Evolutionary conservation across 495 filamentous ascomycete genomes (phyloP).

Genomic region (Coniosporium apollinis): DNA sequence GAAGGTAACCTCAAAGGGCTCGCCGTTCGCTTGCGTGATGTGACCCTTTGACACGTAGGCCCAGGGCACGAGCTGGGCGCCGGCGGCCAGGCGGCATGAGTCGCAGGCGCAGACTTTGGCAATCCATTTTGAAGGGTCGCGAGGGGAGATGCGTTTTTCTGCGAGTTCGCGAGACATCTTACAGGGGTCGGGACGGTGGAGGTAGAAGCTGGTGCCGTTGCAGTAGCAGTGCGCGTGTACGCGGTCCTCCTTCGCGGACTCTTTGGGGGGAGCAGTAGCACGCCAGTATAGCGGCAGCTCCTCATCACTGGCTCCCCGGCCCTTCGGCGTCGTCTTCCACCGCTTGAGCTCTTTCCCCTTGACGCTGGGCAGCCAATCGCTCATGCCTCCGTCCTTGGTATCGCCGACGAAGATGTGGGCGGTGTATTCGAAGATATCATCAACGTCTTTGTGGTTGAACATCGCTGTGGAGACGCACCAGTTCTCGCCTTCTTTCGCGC

Average conservation of each 20-base stretch:
- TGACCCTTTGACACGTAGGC: constrained; percentile 46
- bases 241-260: not conserved
- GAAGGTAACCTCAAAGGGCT: constrained; percentile 20
- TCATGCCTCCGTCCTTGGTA: constrained; percentile 41
- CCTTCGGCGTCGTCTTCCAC: constrained; percentile 8
- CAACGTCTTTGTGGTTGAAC: constrained; percentile 21
- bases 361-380: constrained; percentile 26
- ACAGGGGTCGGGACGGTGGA: constrained; percentile 27
- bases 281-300: constrained; percentile 15
- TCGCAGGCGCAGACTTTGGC: constrained; percentile 49
- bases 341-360: constrained; percentile 9
- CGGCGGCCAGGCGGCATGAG: constrained; percentile 42
- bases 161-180: constrained; percentile 38
- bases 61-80: constrained; percentile 54
- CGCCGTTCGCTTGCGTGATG: constrained; percentile 26
- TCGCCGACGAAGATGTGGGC: constrained; percentile 33
- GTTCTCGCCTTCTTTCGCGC: constrained; percentile 4
- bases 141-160: no score
- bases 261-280: constrained; percentile 1
- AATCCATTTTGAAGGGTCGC: constrained; percentile 34
- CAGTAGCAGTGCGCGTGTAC: constrained; percentile 28
- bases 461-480: constrained; percentile 30
- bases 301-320: no score
- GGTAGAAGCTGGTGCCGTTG: constrained; percentile 29
- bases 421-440: constrained; percentile 24